Conservation (phyloP, 257 asterid species). For the Thymus quinquecostatus region DNA sequence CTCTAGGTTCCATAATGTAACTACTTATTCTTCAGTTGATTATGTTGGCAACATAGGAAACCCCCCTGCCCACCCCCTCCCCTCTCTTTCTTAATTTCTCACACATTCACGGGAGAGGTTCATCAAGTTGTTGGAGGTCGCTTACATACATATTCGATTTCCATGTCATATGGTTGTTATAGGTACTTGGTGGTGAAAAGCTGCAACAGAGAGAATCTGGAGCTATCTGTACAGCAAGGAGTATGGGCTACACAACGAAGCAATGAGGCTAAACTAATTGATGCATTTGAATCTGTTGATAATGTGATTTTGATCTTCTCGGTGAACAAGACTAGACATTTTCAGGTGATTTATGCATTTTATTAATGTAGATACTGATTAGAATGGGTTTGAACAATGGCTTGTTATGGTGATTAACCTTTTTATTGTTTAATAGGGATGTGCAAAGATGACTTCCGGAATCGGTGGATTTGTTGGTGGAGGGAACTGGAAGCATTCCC, state of each 20-base stretch:
- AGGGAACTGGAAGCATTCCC: conserved; percentile 98
- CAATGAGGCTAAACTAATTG: conserved; percentile 97
- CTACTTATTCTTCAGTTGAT: conserved; percentile 7
- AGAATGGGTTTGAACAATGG: conserved; percentile 4
- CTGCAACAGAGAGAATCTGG: conserved; percentile 98
- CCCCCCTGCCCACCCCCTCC: background rate
- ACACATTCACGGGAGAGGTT: background rate
- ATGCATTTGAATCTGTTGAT: conserved; percentile 94
- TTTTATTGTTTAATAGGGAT: conserved; percentile 63
- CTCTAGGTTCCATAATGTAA: conserved; percentile 11
- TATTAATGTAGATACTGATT: conserved; percentile 19
- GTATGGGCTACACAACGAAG: conserved; percentile 99
- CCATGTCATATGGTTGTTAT: conserved; percentile 44
- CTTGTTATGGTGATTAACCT: conserved; percentile 25
- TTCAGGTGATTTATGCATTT: conserved; percentile 66
- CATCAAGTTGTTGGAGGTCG: conserved; percentile 25
- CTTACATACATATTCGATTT: conserved; percentile 36
- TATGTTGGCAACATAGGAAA: background rate
- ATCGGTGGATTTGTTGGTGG: conserved; percentile 85
- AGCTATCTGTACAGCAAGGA: conserved; percentile 97
- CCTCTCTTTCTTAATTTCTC: conserved; percentile 2
- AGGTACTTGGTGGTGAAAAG: conserved; percentile 99
- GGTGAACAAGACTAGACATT: conserved; percentile 89
- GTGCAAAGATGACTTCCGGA: conserved; percentile 95
- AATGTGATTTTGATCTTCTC: conserved; percentile 94